Percentiles rank a stretch among this genome's conserved stretches.
These are phyloP conservation scores for Waitea zeae DNA, from an alignment of 1,284 basidiomycete genomes.

Conservation along the genomic window DNA sequence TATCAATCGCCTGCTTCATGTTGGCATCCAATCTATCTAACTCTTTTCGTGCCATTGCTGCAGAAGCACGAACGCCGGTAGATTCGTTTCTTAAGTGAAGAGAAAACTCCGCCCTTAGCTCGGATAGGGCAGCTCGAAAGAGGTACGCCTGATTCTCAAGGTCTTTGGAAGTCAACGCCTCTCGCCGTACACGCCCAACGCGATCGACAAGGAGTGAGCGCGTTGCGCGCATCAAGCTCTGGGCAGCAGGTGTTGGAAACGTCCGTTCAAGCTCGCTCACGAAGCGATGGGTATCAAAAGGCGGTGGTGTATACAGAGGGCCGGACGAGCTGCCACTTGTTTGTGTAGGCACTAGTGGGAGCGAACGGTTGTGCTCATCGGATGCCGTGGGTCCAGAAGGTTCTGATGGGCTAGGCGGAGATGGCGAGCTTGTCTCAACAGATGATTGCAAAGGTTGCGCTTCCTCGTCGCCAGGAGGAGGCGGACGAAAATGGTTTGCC, in stretches of 20 bases:
- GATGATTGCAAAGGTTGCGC: too few species aligned
- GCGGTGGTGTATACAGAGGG: constrained; percentile 18
- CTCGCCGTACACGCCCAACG: constrained; percentile 54
- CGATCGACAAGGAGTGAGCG: constrained; percentile 66
- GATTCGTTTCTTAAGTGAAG: constrained; percentile 78
- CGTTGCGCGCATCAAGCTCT: constrained; percentile 77
- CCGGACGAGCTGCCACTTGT: too few species aligned
- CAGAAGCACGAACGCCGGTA: constrained; percentile 60
- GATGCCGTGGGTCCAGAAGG: too few species aligned
- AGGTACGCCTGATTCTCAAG: constrained; percentile 93
- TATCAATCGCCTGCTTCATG: constrained; percentile 87
- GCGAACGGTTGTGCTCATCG: too few species aligned
- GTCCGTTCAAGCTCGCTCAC: constrained; percentile 48
- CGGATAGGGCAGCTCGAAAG: constrained; percentile 85
- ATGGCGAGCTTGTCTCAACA: too few species aligned
- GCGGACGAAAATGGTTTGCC: too few species aligned
- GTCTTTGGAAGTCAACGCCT: constrained; percentile 71
- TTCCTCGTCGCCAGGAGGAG: too few species aligned
- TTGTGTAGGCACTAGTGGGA: too few species aligned
- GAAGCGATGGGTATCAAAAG: constrained; percentile 29
- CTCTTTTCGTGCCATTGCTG: constrained; percentile 69
- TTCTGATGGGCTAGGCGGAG: too few species aligned
- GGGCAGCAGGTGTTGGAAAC: constrained; percentile 52
- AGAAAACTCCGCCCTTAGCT: constrained; percentile 78
- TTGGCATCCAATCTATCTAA: constrained; percentile 78